Evolutionary conservation across 2,329 filamentous ascomycete genomes (phyloP).

Genomic region (Hymenoscyphus fructigenus): DNA sequence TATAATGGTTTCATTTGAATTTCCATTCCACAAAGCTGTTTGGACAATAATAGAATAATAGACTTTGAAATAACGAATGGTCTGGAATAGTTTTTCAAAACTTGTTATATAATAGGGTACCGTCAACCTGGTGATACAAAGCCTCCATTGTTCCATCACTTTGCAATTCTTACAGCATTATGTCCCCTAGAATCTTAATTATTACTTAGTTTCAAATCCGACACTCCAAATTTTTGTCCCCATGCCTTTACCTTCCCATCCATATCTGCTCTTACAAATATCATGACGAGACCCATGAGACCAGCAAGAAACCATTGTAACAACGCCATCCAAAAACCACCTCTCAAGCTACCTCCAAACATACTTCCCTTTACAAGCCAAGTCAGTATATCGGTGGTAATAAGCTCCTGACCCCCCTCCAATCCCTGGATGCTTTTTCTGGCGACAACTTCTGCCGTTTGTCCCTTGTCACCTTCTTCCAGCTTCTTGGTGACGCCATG

Average conservation of each 20-base stretch:
- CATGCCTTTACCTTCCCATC: constrained; percentile 55
- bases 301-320: constrained; percentile 45
- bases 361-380: constrained; percentile 66
- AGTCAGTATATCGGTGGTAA: constrained; percentile 72
- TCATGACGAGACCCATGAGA: constrained; percentile 49
- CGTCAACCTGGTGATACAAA: too few species aligned
- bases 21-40: too few species aligned
- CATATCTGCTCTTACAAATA: constrained; percentile 55
- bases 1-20: too few species aligned
- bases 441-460: constrained; percentile 77
- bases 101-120: too few species aligned
- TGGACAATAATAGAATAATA: too few species aligned
- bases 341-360: constrained; percentile 48
- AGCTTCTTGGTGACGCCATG: constrained; percentile 73
- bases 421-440: constrained; percentile 65
- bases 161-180: too few species aligned
- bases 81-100: too few species aligned
- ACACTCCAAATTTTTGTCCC: constrained; percentile 42
- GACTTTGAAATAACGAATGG: too few species aligned
- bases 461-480: constrained; percentile 74
- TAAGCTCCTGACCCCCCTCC: constrained; percentile 70
- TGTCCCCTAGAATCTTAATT: background rate
- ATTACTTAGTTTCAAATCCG: background rate
- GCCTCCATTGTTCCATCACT: too few species aligned
- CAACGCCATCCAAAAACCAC: constrained; percentile 40